A percentile compares a stretch with the other conserved stretches of the same genome.
phyloP scores from a whole-genome alignment of 805 yeast genomes.

The Wickerhamomyces alni region DNA sequence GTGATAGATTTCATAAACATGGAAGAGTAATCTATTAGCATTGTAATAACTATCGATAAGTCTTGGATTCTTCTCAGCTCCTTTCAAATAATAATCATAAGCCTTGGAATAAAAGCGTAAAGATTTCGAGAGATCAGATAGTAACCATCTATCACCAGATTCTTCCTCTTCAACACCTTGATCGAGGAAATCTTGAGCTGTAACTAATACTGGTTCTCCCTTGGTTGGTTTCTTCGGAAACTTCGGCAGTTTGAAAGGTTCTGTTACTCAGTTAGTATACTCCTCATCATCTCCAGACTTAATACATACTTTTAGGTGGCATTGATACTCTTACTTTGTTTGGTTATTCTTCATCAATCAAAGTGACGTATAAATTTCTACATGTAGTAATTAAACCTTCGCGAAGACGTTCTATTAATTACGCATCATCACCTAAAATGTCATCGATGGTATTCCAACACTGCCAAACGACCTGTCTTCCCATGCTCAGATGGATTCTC shows the following conservation, averaged over 20 bases:
- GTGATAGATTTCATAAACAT: conserved; percentile 48
- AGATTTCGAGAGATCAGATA: conserved; percentile 59
- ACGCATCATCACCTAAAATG: conserved; percentile 3
- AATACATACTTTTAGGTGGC: conserved; percentile 19
- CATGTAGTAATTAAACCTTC: too few relatives aligned
- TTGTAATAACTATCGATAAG: conserved; percentile 51
- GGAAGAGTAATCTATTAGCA: conserved; percentile 49
- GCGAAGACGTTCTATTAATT: too few relatives aligned
- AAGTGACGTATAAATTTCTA: too few relatives aligned
- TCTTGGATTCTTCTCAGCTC: conserved; percentile 16
- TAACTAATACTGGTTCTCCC: conserved; percentile 9
- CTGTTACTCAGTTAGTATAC: too few relatives aligned
- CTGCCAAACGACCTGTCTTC: conserved; percentile 10
- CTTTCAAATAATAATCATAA: conserved; percentile 34
- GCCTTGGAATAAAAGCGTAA: conserved; percentile 62
- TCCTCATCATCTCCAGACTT: too few relatives aligned
- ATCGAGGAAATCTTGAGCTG: conserved; percentile 48
- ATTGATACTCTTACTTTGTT: too few relatives aligned
- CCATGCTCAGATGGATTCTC: conserved; percentile 5
- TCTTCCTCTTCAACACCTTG: conserved; percentile 60
- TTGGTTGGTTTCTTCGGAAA: conserved; percentile 9
- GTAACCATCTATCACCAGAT: conserved; percentile 69
- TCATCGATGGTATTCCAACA: conserved; percentile 6
- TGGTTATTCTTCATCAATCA: too few relatives aligned
- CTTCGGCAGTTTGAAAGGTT: conserved; percentile 12